Conservation (phyloP, 139 green algal genomes). For the Closterium sp. region DNA sequence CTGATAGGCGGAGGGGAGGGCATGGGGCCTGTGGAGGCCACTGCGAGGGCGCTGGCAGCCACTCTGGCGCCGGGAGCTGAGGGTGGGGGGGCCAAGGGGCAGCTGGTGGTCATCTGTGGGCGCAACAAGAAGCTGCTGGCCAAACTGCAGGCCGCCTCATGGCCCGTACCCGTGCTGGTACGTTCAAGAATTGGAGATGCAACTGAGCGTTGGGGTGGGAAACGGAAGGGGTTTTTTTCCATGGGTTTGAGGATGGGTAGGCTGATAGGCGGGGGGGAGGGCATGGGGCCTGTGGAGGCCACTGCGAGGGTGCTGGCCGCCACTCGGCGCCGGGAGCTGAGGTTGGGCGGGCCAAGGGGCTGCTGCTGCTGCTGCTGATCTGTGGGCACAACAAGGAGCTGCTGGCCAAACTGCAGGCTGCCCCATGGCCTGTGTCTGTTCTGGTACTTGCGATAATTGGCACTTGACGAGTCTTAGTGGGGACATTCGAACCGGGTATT, state of each 20-base stretch:
- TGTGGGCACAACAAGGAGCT: constrained; percentile 87
- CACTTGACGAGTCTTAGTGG: too few relatives aligned
- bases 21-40: constrained; percentile 89
- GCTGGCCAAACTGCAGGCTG: constrained; percentile 60
- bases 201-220: too few relatives aligned
- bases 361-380: constrained; percentile 87
- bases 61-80: constrained; percentile 25
- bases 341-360: constrained; percentile 9
- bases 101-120: constrained; percentile 89
- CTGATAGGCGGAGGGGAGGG: constrained; percentile 82
- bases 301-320: constrained; percentile 75
- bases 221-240: too few relatives aligned
- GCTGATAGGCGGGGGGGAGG: constrained; percentile 91
- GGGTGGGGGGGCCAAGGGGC: constrained; percentile 20
- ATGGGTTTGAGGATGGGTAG: too few relatives aligned
- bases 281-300: constrained; percentile 88
- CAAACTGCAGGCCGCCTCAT: constrained; percentile 56
- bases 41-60: constrained; percentile 70
- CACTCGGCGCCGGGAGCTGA: neutral
- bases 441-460: too few relatives aligned
- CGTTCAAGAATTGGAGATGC: too few relatives aligned
- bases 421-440: too few relatives aligned
- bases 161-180: too few relatives aligned
- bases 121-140: constrained; percentile 79
- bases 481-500: too few relatives aligned